Base-by-base conservation (phyloP, 768 basidiomycete genomes). In the Terana coerulea region DNA sequence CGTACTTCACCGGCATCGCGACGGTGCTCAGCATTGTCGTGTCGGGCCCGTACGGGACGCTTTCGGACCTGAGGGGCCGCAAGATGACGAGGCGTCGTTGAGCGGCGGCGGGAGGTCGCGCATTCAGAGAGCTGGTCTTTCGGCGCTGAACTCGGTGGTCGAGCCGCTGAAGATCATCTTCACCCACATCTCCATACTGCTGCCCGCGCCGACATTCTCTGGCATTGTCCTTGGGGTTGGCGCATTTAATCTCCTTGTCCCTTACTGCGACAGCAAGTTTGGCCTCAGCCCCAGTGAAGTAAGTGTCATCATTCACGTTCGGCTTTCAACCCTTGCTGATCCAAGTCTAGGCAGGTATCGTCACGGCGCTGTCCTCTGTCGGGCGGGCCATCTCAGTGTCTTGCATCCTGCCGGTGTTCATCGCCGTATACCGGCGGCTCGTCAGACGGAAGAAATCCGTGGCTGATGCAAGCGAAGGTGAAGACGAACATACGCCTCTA, bases 11-110 rank as follows among this genome's bases (percentile, higher is more conserved):
- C 3, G 30, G 28, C 17, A 19, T 51, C 39, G 21, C 24, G 14
- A 28, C 49, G 12, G 50, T 51, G 50, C 24, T 51, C 10, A 35
- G 50, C 40, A 34, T 43, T 15, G 14, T 44, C 19, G 11, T 34
- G 4, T 1, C 50, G 5, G 50, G 41, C 2, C 31, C 42, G 21
- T 51, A 43, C 25, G 40, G 50, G 4, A 8, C 21, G 8, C 19
- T 51, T 7, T 33, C 31, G 21, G 50, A 51, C 39, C n/a, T 21
- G 30, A 26, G 29, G 26, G 50, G 50, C 1, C 14, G 39, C 3
- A 43, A 44, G 42, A 29, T n/a, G n/a, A n/a, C n/a, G n/a, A n/a
- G n/a, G n/a, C n/a, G n/a, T n/a, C n/a, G n/a, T n/a, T n/a, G n/a
- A n/a, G n/a, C n/a, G n/a, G n/a, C n/a, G n/a, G n/a, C n/a, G n/a